phyloP scores from a whole-genome alignment of 495 filamentous ascomycete species.

The Acidomyces sp. region DNA sequence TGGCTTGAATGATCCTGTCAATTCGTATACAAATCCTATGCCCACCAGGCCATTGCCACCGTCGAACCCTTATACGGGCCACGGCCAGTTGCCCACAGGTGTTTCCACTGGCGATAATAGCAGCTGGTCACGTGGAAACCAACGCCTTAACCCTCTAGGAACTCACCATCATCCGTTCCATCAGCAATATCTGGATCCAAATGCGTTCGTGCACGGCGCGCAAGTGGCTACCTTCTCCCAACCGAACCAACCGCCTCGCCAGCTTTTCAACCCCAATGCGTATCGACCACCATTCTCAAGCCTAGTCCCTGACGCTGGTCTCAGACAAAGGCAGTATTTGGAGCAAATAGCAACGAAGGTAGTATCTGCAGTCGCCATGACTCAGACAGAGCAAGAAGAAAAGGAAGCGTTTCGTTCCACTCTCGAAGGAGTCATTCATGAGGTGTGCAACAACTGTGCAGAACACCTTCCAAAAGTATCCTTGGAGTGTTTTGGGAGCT shows the following conservation, averaged over 20 bases:
- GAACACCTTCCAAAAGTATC: constrained; percentile 34
- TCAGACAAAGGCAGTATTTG: constrained; percentile 21
- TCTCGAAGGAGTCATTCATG: constrained; percentile 44
- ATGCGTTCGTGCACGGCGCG: constrained; percentile 13
- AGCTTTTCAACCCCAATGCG: constrained; percentile 15
- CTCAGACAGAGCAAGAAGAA: constrained; percentile 37
- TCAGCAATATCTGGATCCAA: constrained; percentile 14
- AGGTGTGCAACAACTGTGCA: constrained; percentile 38
- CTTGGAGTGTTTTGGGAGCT: constrained; percentile 58
- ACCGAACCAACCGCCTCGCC: constrained; percentile 1
- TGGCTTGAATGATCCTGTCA: neutral
- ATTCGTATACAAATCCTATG: neutral
- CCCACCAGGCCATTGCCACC: constrained; percentile 5
- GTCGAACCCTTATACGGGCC: neutral
- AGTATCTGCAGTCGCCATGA: constrained; percentile 25
- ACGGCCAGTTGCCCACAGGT: too few species aligned
- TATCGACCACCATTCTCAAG: neutral
- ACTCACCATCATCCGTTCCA: neutral
- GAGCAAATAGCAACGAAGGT: constrained; percentile 21
- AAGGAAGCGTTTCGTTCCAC: constrained; percentile 49
- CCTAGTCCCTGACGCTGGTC: neutral
- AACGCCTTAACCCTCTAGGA: too few species aligned
- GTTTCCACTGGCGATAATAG: too few species aligned
- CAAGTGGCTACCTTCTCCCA: constrained; percentile 8
- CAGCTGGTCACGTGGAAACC: too few species aligned